These are phyloP conservation scores for Fusarium penzigii DNA, from an alignment of 2,329 filamentous ascomycete species.

Conservation along the genomic window DNA sequence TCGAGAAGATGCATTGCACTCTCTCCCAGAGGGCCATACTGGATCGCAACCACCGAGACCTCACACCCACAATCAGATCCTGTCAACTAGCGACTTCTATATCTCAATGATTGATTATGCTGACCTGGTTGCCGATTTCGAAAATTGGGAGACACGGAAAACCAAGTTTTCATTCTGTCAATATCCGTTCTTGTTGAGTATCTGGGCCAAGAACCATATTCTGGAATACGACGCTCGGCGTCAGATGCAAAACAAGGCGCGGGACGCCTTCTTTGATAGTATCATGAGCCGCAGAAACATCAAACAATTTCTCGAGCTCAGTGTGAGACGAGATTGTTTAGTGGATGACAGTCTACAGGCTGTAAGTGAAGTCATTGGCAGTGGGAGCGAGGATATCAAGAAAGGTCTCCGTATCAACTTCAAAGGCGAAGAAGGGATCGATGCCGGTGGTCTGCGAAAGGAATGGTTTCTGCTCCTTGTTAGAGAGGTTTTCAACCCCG, in stretches of 20 bases:
- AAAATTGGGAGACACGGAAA: conserved; percentile 77
- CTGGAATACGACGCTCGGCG: conserved; percentile 84
- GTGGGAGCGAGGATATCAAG: conserved; percentile 82
- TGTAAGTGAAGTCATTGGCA: conserved; percentile 82
- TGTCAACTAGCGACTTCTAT: conserved; percentile 85
- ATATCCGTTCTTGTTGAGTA: conserved; percentile 88
- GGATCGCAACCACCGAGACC: conserved; percentile 25
- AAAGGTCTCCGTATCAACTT: conserved; percentile 87
- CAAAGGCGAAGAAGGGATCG: conserved; percentile 84
- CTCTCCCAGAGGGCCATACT: conserved; percentile 26
- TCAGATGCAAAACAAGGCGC: conserved; percentile 86
- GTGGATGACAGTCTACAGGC: conserved; percentile 84
- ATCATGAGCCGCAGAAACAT: conserved; percentile 74
- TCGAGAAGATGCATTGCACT: conserved; percentile 28
- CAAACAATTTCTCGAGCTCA: conserved; percentile 76
- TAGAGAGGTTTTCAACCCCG: conserved; percentile 86
- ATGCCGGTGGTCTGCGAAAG: conserved; percentile 85
- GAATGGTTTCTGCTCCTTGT: conserved; percentile 93
- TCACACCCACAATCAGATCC: conserved; percentile 58
- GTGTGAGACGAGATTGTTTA: conserved; percentile 79
- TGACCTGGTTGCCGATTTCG: conserved; percentile 84
- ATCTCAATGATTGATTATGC: conserved; percentile 82
- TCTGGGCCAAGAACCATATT: conserved; percentile 90
- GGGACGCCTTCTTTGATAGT: conserved; percentile 88
- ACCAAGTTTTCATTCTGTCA: conserved; percentile 86